phyloP scores from a whole-genome alignment of 2,329 filamentous ascomycete species.

The Paecilomyces sp. region DNA sequence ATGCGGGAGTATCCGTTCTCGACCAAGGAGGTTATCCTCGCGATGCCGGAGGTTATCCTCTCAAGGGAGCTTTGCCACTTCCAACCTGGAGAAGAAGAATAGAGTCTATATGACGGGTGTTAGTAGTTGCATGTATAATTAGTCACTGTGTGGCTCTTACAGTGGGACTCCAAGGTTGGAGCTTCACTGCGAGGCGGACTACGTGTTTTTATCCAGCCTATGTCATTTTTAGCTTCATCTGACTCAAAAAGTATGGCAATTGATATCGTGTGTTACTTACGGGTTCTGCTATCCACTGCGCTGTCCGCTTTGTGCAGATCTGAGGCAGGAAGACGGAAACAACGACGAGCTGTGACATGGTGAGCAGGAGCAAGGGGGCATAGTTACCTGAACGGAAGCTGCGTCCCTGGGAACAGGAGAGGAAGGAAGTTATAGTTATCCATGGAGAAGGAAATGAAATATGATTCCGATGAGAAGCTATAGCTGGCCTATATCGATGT shows the following conservation, averaged over 20 bases:
- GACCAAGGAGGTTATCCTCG: neutral
- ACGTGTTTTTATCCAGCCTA: constrained; percentile 10
- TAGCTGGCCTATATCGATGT: neutral
- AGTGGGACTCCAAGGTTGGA: constrained; percentile 1
- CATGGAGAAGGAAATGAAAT: neutral
- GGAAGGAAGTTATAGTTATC: neutral
- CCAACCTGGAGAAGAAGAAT: neutral
- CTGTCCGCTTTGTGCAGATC: constrained; percentile 4
- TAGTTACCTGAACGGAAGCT: neutral
- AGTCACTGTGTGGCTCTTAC: neutral
- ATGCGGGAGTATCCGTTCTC: neutral
- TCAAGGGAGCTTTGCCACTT: neutral
- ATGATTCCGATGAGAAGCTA: neutral
- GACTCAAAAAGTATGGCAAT: neutral
- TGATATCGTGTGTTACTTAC: constrained; percentile 4
- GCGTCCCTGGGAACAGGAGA: neutral
- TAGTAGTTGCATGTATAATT: neutral
- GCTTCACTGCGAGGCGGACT: constrained; percentile 1
- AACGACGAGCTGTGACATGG: neutral
- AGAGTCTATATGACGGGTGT: neutral
- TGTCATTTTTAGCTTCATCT: neutral
- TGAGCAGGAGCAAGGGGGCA: neutral
- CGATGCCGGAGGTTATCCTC: neutral
- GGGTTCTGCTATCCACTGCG: constrained; percentile 16
- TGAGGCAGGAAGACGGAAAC: constrained; percentile 2